These are phyloP conservation scores for Gloeostereum incarnatum DNA, from an alignment of 768 basidiomycete genomes.

Conservation along the genomic window DNA sequence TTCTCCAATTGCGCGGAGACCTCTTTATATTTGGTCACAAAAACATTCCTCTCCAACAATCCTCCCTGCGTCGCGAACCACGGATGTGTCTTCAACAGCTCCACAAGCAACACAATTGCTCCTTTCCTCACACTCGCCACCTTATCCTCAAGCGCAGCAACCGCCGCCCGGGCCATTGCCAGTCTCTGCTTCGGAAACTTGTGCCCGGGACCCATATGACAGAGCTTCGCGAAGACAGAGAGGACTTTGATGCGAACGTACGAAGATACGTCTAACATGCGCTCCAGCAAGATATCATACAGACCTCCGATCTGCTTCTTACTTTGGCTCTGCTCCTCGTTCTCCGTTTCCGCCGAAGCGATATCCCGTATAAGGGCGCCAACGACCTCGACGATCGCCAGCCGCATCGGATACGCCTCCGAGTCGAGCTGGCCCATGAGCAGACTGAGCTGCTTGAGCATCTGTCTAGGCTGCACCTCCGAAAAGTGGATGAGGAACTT, in stretches of 20 bases:
- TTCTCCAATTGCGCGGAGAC: slow-evolving; percentile 57
- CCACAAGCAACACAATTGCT: slow-evolving; percentile 66
- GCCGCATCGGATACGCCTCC: slow-evolving; percentile 93
- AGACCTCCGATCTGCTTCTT: slow-evolving; percentile 70
- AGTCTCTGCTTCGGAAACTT: slow-evolving; percentile 89
- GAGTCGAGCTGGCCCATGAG: slow-evolving; percentile 83
- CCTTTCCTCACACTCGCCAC: slow-evolving; percentile 79
- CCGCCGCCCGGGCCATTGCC: slow-evolving; percentile 73
- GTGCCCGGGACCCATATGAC: slow-evolving; percentile 48
- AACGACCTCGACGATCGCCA: slow-evolving; percentile 87
- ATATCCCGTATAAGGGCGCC: slow-evolving; percentile 81
- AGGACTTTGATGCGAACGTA: slow-evolving; percentile 92
- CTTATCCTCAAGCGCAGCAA: slow-evolving; percentile 83
- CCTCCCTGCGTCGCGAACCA: slow-evolving; percentile 84
- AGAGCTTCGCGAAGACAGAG: slow-evolving; percentile 63
- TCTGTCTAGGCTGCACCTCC: slow-evolving; percentile 69
- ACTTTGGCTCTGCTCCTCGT: slow-evolving; percentile 26
- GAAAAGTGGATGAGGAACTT: slow-evolving; percentile 75
- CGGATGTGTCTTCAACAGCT: slow-evolving; percentile 80
- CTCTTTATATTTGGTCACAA: slow-evolving; percentile 62
- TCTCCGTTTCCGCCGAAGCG: slow-evolving; percentile 40
- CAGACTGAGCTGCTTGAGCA: slow-evolving; percentile 85
- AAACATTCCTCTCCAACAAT: slow-evolving; percentile 58
- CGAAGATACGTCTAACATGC: slow-evolving; percentile 80
- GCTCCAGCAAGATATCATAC: slow-evolving; percentile 77